These are phyloP conservation scores for Skeletonema costatum DNA, from an alignment of 108 stramenopile species.

Conservation along the genomic window DNA sequence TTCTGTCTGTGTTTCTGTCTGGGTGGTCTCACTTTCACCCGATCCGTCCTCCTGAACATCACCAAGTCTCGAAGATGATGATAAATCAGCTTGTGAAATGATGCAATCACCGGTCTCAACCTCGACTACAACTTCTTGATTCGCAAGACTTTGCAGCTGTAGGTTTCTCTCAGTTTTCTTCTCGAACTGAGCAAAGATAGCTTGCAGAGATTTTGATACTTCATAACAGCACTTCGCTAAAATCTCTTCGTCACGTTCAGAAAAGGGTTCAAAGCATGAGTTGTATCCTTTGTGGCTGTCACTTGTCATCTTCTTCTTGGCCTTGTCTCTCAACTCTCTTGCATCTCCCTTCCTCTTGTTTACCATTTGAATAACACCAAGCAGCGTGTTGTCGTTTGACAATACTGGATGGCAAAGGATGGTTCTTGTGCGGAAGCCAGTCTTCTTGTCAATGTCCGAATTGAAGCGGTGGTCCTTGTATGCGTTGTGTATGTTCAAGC, in stretches of 20 bases:
- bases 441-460: conserved; percentile 50
- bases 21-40: neutral
- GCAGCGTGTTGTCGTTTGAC: conserved; percentile 38
- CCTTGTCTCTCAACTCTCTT: conserved; percentile 28
- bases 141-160: neutral
- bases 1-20: neutral
- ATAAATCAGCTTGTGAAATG: neutral
- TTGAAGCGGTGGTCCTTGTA: conserved; percentile 55
- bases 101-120: neutral
- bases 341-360: conserved; percentile 55
- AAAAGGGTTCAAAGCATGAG: conserved; percentile 38
- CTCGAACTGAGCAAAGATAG: conserved; percentile 13
- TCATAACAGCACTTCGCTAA: conserved; percentile 42
- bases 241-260: conserved; percentile 41
- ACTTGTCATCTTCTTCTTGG: conserved; percentile 34
- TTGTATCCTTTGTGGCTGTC: conserved; percentile 34
- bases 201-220: conserved; percentile 50
- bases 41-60: neutral
- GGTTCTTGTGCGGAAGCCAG: conserved; percentile 51
- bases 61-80: neutral
- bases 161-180: conserved; percentile 8
- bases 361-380: conserved; percentile 67
- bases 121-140: neutral
- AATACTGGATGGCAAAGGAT: conserved; percentile 57
- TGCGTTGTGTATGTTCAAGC: conserved; percentile 56